Evolutionary conservation across 225 moss, liverwort and hornwort species (phyloP).

Genomic region (Asterella californica): DNA sequence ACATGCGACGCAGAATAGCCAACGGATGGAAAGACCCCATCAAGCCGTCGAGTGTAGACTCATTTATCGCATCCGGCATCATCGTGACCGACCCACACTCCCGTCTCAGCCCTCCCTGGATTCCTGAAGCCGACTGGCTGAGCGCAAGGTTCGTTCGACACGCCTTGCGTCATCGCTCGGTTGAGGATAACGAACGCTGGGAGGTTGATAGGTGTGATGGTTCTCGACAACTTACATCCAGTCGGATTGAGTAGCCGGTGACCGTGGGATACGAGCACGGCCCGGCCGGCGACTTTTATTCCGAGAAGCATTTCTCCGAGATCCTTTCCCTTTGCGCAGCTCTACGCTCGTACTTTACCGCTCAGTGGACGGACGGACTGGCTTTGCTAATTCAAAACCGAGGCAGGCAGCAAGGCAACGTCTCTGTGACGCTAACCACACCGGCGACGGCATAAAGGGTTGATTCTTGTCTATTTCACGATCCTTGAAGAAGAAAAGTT

Average conservation of each 20-base stretch:
- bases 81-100: conserved; percentile 4
- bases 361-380: not conserved
- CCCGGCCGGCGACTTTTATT: not conserved
- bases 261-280: not conserved
- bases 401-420: not conserved
- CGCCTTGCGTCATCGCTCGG: not conserved
- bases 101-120: not conserved
- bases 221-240: not conserved
- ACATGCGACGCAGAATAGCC: too few relatives aligned
- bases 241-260: not conserved
- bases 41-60: not conserved
- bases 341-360: not conserved
- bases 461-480: too few relatives aligned
- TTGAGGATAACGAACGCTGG: conserved; percentile 2
- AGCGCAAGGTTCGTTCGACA: too few relatives aligned
- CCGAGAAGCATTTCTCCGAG: not conserved
- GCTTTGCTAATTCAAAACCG: not conserved
- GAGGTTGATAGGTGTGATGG: not conserved
- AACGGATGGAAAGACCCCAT: too few relatives aligned
- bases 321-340: not conserved
- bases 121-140: not conserved
- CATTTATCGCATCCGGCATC: not conserved
- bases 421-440: too few relatives aligned
- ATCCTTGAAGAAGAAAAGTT: too few relatives aligned
- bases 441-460: too few relatives aligned